Evolutionary conservation across 805 yeast genomes (phyloP), one percentile per base, ranked within the genome.

Genomic region (Metschnikowia cerradonensis): DNA sequence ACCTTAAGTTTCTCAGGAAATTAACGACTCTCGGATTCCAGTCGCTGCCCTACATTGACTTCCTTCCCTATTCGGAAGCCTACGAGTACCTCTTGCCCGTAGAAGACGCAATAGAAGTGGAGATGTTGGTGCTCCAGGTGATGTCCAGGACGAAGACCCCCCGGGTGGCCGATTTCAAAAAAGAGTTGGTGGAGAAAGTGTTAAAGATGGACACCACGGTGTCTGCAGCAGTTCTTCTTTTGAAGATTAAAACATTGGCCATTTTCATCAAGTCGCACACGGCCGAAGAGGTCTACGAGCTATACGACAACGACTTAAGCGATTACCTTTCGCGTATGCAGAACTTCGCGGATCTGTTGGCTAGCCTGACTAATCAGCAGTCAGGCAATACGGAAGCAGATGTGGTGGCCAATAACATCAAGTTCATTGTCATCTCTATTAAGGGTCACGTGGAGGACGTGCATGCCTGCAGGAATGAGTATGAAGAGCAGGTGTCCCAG

Each of bases 321-420:
- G 47, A 42, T 31, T 38, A 45, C 35, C 47, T 60, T 30, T 45
- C 32, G 40, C 48, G 31, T 38, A 41, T 48, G 51, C 42, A 22
- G 31, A 45, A 41, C 4, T 60, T 63, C 36, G 45, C 62, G 20
- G 41, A 3, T 41, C 60, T 56, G 26, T 51, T 63, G 48, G 44
- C 20, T 26, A 22, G 26, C 17, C 32, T 49, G 41, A 11, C 49
- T 20, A 42, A 17, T n/a, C 10, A 31, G 13, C 17, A 22, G 22
- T 6, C 23, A 14, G 8, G 13, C 20, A n/a, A 26, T 23, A 31
- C 52, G 35, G 51, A 46, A 35, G 46, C 37, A 34, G 56, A 47
- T 11, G 59, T 67, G 0, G 47, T 71, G 37, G 43, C 52, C 13
- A 72, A 72, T 52, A 72, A 72, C 54, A 48, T 67, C 19, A 62